Percentiles rank a stretch among this genome's conserved stretches.
Conservation (phyloP, 2,329 filamentous ascomycete species). For the Sporothrix protearum region DNA sequence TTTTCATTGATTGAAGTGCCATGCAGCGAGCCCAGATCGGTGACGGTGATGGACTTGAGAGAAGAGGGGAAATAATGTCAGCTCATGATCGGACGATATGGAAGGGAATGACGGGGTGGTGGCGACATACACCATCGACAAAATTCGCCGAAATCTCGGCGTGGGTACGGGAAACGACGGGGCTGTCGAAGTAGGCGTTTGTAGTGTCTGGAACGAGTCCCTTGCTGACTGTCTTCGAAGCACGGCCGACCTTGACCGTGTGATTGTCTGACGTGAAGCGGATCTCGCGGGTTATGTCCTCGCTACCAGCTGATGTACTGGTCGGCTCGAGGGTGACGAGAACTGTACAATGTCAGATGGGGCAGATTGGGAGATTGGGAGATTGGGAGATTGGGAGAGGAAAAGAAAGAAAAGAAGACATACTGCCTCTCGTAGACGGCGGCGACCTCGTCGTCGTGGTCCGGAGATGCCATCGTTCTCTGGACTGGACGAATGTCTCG, state of each 20-base stretch:
- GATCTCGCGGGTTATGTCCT: constrained; percentile 29
- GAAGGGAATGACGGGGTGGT: constrained; percentile 22
- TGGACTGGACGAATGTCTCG: too few species aligned
- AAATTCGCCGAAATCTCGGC: constrained; percentile 51
- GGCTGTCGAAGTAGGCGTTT: constrained; percentile 67
- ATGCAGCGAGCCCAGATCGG: constrained; percentile 50
- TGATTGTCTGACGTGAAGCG: constrained; percentile 31
- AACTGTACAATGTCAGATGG: constrained; percentile 25
- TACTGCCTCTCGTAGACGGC: constrained; percentile 7
- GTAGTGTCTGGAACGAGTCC: constrained; percentile 37
- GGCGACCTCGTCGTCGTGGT: not conserved
- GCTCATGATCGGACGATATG: not conserved
- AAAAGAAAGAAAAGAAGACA: not conserved
- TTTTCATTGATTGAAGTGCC: constrained; percentile 48
- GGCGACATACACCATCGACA: constrained; percentile 41
- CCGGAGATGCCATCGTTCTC: not conserved
- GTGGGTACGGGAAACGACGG: constrained; percentile 68
- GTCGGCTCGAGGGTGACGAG: constrained; percentile 27
- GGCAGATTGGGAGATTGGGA: not conserved
- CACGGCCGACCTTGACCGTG: constrained; percentile 41
- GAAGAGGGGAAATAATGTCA: not conserved
- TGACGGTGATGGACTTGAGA: constrained; percentile 43
- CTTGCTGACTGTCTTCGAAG: constrained; percentile 46
- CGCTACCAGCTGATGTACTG: constrained; percentile 22
- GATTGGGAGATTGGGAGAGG: not conserved